Conservation (phyloP, 1,139 yeast species). For the Pichia sp. region DNA sequence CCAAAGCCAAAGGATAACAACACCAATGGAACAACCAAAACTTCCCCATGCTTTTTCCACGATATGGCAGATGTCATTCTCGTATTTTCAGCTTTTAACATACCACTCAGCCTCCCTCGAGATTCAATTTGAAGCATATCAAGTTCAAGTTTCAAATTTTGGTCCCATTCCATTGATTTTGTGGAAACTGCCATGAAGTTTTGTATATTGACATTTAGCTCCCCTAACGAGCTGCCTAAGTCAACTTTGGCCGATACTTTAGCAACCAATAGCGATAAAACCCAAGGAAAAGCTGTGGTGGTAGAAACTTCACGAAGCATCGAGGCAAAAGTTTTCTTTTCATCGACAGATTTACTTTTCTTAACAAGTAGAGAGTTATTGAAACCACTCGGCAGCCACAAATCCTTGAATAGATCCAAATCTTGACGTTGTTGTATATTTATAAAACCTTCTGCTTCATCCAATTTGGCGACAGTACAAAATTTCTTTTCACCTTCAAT, state of each 20-base stretch:
- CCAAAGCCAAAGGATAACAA: constrained; percentile 57
- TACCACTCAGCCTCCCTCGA: constrained; percentile 78
- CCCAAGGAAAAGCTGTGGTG: constrained; percentile 73
- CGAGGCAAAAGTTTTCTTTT: constrained; percentile 43
- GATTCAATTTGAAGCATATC: constrained; percentile 51
- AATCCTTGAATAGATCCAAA: constrained; percentile 72
- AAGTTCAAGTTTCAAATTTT: constrained; percentile 60
- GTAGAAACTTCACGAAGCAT: constrained; percentile 59
- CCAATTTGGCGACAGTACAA: constrained; percentile 50
- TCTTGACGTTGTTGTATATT: constrained; percentile 87
- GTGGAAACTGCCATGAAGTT: constrained; percentile 67
- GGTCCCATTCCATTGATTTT: constrained; percentile 69
- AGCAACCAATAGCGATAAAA: constrained; percentile 52
- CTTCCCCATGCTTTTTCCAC: constrained; percentile 53
- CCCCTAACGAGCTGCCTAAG: constrained; percentile 81
- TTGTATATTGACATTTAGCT: constrained; percentile 49
- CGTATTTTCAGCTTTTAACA: constrained; percentile 45
- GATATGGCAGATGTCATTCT: constrained; percentile 62
- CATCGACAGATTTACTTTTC: constrained; percentile 5
- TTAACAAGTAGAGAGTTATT: constrained; percentile 18
- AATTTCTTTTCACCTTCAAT: constrained; percentile 35
- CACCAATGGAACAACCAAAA: constrained; percentile 62
- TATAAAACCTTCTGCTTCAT: constrained; percentile 57
- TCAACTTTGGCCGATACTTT: constrained; percentile 59
- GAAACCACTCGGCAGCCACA: constrained; percentile 60